Evolutionary conservation across 257 asterid genomes (phyloP), one percentile per base, ranked within the genome.

Genomic region (Echium plantagineum): DNA sequence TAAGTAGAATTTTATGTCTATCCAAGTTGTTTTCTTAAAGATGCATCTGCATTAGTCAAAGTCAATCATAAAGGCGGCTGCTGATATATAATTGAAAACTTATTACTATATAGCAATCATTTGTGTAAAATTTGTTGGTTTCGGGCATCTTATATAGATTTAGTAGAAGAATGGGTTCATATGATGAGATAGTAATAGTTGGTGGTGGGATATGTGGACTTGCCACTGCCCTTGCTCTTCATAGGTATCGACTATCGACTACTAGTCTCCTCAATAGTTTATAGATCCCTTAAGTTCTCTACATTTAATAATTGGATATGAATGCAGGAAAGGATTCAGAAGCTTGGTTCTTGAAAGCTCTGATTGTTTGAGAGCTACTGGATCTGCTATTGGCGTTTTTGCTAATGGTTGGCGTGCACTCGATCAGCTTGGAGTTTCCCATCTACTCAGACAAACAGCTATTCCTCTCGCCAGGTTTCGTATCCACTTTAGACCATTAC

Each of bases 351-450:
- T 71, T 21, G 82, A 77, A 61, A 74, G 30, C 66, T 61, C 80
- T 47, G 74, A 62, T 7, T 22, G 3, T 0, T 20, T 77, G 55
- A 53, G 82, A 58, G 52, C 66, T 21, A 68, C 60, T 16, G 82
- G 82, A 46, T 74, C 75, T 32, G 82, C 71, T 19, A 67, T 77
- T 22, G 74, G 70, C 17, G 26, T 77, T 59, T 18, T 46, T 5
- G 30, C 66, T 15, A 77, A 77, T 56, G 82, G 82, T 9, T 77
- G 82, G 82, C 64, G 75, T 56, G 82, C 82, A 46, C 72, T 77
- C 26, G 79, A 67, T 30, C 73, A 77, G 70, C 79, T 77, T 52
- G 79, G 82, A 2, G 74, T 77, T 5, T 71, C 61, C 31, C 4
- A 55, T 7, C 46, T 52, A 22, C 75, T 77, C 1, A 54, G 82